Evolutionary conservation across 78 protist genomes (phyloP).

Genomic region (Dictyostelium purpureum): DNA sequence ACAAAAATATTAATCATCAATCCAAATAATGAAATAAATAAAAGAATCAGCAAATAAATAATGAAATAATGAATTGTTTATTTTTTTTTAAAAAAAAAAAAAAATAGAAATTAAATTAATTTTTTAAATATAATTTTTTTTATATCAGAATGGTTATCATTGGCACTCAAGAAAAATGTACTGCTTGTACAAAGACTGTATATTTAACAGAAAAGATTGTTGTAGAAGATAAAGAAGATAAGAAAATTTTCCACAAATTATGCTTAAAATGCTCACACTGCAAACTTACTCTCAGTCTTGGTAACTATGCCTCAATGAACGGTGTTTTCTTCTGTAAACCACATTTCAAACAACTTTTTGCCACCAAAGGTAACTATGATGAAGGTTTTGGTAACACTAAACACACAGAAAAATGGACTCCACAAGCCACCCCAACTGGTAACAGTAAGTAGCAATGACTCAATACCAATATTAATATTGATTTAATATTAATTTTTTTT

Average conservation of each 20-base stretch:
- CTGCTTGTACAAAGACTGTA: conserved; percentile 75
- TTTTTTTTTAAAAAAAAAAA: too few species aligned
- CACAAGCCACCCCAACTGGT: conserved; percentile 37
- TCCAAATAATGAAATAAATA: neutral
- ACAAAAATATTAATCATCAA: neutral
- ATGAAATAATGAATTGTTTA: too few species aligned
- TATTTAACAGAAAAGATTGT: conserved; percentile 79
- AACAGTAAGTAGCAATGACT: neutral
- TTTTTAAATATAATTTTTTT: neutral
- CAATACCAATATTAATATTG: neutral
- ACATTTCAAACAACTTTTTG: conserved; percentile 82
- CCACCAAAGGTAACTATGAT: conserved; percentile 85
- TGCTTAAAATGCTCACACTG: conserved; percentile 82
- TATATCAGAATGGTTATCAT: conserved; percentile 37
- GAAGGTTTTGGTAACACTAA: conserved; percentile 80
- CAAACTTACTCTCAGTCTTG: conserved; percentile 80
- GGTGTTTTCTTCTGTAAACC: conserved; percentile 85
- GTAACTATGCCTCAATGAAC: conserved; percentile 79
- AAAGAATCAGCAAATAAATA: neutral
- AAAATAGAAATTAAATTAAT: neutral
- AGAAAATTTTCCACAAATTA: conserved; percentile 82
- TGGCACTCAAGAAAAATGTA: conserved; percentile 71
- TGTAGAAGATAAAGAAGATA: conserved; percentile 79
- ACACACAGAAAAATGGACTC: conserved; percentile 54
- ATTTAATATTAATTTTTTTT: neutral